These are phyloP conservation scores for Echeveria elegans DNA, from an alignment of 164 flowering plant species.

Conservation along the genomic window DNA sequence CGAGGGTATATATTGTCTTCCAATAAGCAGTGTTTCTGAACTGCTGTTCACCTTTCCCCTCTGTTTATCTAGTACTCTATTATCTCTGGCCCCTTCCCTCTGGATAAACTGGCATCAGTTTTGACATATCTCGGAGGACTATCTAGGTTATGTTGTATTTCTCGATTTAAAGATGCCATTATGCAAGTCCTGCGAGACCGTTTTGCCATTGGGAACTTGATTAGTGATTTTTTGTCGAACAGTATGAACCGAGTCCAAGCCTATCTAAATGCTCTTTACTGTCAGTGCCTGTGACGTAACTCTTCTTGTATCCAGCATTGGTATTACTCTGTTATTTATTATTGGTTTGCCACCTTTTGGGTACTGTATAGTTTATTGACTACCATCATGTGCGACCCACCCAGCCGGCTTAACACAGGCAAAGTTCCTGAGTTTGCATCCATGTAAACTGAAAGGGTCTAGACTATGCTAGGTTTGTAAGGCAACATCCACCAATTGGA, in stretches of 20 bases:
- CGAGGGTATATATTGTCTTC: neutral
- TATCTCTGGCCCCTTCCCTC: neutral
- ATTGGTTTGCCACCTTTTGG: too few species aligned
- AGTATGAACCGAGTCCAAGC: neutral
- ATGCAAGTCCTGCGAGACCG: neutral
- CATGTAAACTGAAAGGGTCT: too few species aligned
- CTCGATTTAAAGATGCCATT: neutral
- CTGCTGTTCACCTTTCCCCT: neutral
- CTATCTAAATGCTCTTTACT: neutral
- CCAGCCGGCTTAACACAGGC: too few species aligned
- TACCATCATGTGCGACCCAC: too few species aligned
- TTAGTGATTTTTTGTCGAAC: neutral
- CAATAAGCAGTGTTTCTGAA: constrained; percentile 4
- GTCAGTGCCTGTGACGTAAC: too few species aligned
- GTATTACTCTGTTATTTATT: too few species aligned
- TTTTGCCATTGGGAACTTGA: neutral
- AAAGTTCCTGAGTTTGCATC: too few species aligned
- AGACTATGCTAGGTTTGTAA: too few species aligned
- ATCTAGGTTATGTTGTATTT: neutral
- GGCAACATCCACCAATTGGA: too few species aligned
- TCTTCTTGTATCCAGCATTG: too few species aligned
- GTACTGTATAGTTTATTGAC: too few species aligned
- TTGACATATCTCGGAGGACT: neutral
- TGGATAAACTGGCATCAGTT: constrained; percentile 6
- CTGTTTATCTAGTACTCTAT: neutral